Conservation (phyloP, 2,329 filamentous ascomycete species). For the Myriosclerotinia duriaeana region DNA sequence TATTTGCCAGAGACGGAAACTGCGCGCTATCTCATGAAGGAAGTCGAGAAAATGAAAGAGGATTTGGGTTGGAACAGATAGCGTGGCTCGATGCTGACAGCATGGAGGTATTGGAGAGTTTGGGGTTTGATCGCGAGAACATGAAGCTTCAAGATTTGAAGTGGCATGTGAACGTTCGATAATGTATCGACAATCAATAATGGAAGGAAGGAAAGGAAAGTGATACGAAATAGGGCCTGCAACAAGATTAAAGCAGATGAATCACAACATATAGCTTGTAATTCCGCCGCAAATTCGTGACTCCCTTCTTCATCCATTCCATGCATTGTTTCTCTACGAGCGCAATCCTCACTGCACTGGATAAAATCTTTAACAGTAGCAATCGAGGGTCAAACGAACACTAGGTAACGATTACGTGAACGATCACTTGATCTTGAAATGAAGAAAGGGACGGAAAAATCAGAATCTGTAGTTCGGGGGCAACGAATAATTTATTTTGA, state of each 20-base stretch:
- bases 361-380: neutral
- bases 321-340: neutral
- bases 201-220: neutral
- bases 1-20: neutral
- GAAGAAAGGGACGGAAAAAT: neutral
- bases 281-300: neutral
- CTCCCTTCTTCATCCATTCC: neutral
- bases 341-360: neutral
- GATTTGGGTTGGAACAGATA: conserved; percentile 5
- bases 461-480: neutral
- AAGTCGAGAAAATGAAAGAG: conserved; percentile 6
- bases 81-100: neutral
- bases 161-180: neutral
- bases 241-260: neutral
- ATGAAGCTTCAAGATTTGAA: neutral
- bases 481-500: neutral
- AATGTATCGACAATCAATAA: neutral
- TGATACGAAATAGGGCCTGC: neutral
- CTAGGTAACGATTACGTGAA: neutral
- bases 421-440: neutral
- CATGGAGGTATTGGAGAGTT: neutral
- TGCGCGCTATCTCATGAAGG: neutral
- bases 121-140: neutral
- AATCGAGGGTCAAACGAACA: no score
- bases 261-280: no score